Conservation (phyloP, 805 yeast genomes). For the Saccharomycopsis microspora region DNA sequence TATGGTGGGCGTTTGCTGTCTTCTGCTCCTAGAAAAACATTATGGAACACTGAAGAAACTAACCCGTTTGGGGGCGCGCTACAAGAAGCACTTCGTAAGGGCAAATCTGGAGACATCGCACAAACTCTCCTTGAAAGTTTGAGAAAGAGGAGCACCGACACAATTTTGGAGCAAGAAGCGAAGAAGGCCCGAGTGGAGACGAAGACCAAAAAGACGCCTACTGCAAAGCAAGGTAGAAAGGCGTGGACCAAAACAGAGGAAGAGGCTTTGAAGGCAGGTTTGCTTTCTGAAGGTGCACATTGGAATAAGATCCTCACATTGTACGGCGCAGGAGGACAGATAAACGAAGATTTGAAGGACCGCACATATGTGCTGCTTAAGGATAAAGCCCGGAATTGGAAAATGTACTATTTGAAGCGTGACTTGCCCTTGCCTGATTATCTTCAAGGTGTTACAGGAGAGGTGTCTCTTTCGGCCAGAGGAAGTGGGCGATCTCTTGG, state of each 20-base stretch:
- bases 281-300: conserved; percentile 75
- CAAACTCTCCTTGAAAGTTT: background rate
- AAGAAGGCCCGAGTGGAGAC: background rate
- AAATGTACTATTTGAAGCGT: conserved; percentile 69
- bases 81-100: too few relatives aligned
- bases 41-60: conserved; percentile 5
- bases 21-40: conserved; percentile 3
- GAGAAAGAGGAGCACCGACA: background rate
- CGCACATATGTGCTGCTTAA: conserved; percentile 87
- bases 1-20: conserved; percentile 48
- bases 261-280: conserved; percentile 67
- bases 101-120: background rate
- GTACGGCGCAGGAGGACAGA: conserved; percentile 90
- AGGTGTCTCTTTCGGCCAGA: conserved; percentile 27
- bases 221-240: conserved; percentile 31
- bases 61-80: background rate
- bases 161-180: background rate
- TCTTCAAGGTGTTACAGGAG: conserved; percentile 80
- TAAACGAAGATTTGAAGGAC: conserved; percentile 73
- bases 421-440: conserved; percentile 73
- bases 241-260: conserved; percentile 90
- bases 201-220: background rate
- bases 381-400: conserved; percentile 96
- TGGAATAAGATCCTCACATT: conserved; percentile 87
- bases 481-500: background rate